Conservation (phyloP, 257 asterid genomes). For the Prunella vulgaris region DNA sequence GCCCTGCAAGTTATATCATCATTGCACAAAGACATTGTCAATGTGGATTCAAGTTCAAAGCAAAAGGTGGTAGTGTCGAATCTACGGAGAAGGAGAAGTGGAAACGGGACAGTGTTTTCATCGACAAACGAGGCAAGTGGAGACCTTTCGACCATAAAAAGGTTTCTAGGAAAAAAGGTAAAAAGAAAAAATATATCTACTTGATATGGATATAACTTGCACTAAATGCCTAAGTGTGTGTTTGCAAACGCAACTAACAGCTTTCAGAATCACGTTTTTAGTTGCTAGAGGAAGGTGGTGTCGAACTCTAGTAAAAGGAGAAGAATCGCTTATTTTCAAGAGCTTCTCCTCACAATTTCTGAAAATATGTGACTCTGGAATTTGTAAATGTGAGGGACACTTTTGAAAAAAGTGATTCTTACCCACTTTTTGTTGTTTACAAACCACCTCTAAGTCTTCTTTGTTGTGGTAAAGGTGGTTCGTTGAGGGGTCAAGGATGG, state of each 20-base stretch:
- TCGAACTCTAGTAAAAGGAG: no score
- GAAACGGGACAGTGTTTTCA: slow-evolving; percentile 63
- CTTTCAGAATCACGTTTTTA: no score
- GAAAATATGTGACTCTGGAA: no score
- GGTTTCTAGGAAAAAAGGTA: slow-evolving; percentile 71
- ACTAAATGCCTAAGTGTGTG: neutral
- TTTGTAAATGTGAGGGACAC: no score
- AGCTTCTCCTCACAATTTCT: no score
- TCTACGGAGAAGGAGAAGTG: slow-evolving; percentile 51
- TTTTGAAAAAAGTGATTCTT: no score
- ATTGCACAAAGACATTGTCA: slow-evolving; percentile 34
- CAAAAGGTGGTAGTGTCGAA: slow-evolving; percentile 36
- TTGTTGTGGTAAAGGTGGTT: slow-evolving; percentile 54
- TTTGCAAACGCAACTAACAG: no score
- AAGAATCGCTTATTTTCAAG: no score
- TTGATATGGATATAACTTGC: no score
- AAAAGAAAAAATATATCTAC: neutral
- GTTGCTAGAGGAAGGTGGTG: no score
- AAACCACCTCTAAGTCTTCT: neutral
- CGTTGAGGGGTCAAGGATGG: slow-evolving; percentile 91
- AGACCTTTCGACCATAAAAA: slow-evolving; percentile 64
- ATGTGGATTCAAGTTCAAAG: slow-evolving; percentile 39
- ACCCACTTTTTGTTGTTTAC: no score
- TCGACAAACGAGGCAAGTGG: slow-evolving; percentile 61
- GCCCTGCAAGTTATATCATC: slow-evolving; percentile 31